These are phyloP conservation scores for Penicillium sp. DNA, from an alignment of 2,329 filamentous ascomycete genomes.

Conservation along the genomic window DNA sequence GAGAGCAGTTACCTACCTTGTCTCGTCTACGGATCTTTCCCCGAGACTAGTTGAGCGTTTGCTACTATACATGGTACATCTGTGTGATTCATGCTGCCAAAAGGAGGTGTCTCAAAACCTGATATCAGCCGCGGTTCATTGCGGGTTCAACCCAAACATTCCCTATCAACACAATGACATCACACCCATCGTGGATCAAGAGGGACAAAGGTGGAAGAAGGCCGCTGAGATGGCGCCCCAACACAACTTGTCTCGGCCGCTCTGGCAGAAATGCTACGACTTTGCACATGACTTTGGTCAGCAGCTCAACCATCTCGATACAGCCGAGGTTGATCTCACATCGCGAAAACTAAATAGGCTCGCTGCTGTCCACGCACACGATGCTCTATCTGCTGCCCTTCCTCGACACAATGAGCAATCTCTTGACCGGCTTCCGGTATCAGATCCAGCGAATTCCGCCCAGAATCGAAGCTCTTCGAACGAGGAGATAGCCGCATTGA, in stretches of 20 bases:
- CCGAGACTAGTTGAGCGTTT: constrained; percentile 27
- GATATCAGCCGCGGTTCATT: constrained; percentile 31
- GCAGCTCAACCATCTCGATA: constrained; percentile 19
- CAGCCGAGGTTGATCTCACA: constrained; percentile 11
- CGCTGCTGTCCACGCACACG: constrained; percentile 21
- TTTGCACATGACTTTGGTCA: constrained; percentile 29
- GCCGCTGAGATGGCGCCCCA: constrained; percentile 18
- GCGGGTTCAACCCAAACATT: constrained; percentile 29
- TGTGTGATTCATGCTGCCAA: constrained; percentile 33
- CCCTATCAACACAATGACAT: constrained; percentile 26
- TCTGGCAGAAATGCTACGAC: constrained; percentile 29
- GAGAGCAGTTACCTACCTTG: constrained; percentile 32
- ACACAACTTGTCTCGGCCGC: constrained; percentile 14
- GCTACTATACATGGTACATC: constrained; percentile 34
- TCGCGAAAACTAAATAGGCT: constrained; percentile 16
- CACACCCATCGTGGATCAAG: constrained; percentile 17
- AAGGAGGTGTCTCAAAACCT: constrained; percentile 27
- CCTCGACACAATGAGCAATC: constrained; percentile 3
- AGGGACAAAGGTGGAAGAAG: constrained; percentile 24
- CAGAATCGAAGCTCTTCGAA: constrained; percentile 7
- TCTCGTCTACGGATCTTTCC: constrained; percentile 28
- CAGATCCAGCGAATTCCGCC: background rate
- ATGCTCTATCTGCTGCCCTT: constrained; percentile 20
- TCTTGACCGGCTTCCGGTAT: background rate
- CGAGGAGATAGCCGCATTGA: constrained; percentile 24